Conservation (phyloP, 2,329 filamentous ascomycete genomes). For the Penicillium hesseltinei region DNA sequence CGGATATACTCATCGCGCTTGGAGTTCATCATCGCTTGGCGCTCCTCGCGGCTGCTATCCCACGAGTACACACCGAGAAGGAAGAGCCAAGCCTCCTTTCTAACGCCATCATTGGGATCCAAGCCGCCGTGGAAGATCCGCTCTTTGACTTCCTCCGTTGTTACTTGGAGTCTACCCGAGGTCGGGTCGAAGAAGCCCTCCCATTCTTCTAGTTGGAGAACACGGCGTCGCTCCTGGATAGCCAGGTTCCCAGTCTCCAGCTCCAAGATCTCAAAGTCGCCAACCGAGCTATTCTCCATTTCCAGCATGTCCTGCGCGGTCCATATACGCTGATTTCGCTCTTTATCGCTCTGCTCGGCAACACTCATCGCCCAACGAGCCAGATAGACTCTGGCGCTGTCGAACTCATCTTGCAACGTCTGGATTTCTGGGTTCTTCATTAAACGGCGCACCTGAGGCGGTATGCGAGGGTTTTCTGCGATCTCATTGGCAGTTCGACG, state of each 20-base stretch:
- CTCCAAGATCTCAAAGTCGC: constrained; percentile 92
- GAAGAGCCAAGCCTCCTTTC: constrained; percentile 97
- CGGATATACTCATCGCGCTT: constrained; percentile 90
- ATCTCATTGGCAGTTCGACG: constrained; percentile 87
- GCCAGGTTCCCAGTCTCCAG: constrained; percentile 70
- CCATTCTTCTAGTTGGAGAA: constrained; percentile 83
- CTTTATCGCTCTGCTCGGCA: constrained; percentile 90
- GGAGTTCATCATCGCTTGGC: constrained; percentile 77
- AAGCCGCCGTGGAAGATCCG: constrained; percentile 95
- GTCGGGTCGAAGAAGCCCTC: constrained; percentile 77
- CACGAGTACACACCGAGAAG: constrained; percentile 88
- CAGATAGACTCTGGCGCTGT: constrained; percentile 90
- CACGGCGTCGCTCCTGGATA: constrained; percentile 72
- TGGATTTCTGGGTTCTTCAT: constrained; percentile 92
- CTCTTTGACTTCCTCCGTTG: constrained; percentile 90
- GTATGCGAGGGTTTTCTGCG: constrained; percentile 84
- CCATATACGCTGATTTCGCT: constrained; percentile 84
- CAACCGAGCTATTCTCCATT: constrained; percentile 90
- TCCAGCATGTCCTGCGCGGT: constrained; percentile 89
- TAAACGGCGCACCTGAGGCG: constrained; percentile 79
- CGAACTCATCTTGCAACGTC: constrained; percentile 93
- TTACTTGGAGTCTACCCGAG: constrained; percentile 73
- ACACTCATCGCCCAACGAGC: constrained; percentile 99
- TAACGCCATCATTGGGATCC: constrained; percentile 81
- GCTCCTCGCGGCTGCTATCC: constrained; percentile 84